Conservation (phyloP, 768 basidiomycete species). For the Phlebiopsis gigantea region DNA sequence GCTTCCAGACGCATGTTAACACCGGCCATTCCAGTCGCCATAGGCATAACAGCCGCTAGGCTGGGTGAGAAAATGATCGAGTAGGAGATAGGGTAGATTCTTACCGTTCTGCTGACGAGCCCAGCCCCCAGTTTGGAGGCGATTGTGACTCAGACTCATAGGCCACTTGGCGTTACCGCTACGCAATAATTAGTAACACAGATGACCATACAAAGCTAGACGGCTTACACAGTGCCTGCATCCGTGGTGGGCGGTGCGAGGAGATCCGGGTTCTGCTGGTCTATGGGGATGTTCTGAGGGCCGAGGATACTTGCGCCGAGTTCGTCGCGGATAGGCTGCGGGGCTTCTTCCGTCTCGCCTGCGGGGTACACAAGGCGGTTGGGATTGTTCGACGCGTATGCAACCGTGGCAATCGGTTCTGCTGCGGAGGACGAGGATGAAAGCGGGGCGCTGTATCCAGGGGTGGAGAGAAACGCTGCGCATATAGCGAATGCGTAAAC, state of each 20-base stretch:
- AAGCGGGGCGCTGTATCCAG: neutral
- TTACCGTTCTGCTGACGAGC: conserved; percentile 28
- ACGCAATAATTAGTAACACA: neutral
- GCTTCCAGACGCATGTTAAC: conserved; percentile 31
- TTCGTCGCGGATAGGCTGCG: conserved; percentile 16
- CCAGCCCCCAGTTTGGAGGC: conserved; percentile 30
- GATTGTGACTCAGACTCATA: conserved; percentile 27
- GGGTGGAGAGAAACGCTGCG: neutral
- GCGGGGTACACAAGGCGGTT: neutral
- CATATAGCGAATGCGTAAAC: neutral
- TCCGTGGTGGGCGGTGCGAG: conserved; percentile 31
- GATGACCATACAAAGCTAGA: neutral
- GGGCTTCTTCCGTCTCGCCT: conserved; percentile 10
- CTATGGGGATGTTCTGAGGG: conserved; percentile 26
- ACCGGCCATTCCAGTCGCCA: conserved; percentile 26
- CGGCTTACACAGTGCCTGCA: conserved; percentile 22
- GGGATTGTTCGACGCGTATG: neutral
- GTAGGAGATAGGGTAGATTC: neutral
- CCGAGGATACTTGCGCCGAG: conserved; percentile 26
- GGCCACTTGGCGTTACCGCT: conserved; percentile 27
- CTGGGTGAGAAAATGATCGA: neutral
- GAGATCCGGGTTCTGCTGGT: conserved; percentile 26
- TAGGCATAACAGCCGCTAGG: conserved; percentile 19
- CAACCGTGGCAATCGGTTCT: neutral
- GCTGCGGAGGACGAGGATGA: neutral